phyloP scores from a whole-genome alignment of 2,329 filamentous ascomycete genomes.

The Colletotrichum sp. region DNA sequence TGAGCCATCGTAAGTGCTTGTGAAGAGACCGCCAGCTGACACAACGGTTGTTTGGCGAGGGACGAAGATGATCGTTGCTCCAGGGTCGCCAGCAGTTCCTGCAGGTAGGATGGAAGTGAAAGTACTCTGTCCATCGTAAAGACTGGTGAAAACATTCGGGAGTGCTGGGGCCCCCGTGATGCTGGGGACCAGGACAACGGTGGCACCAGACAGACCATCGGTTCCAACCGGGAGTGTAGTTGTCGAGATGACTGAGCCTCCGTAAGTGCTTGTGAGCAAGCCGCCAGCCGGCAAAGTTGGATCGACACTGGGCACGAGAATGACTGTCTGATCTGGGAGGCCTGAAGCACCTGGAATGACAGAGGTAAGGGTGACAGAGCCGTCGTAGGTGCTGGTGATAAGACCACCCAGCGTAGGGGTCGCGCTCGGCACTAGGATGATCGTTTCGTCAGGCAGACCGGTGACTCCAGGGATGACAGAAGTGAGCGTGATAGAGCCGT shows the following conservation, averaged over 20 bases:
- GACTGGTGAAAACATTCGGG: background rate
- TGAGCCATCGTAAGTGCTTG: background rate
- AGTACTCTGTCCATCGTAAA: background rate
- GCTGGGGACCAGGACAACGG: background rate
- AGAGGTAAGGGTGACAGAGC: background rate
- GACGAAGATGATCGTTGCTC: background rate
- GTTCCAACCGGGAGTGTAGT: background rate
- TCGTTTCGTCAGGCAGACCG: background rate
- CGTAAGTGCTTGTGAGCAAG: slow-evolving; percentile 1
- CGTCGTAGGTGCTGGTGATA: background rate
- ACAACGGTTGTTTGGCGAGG: background rate
- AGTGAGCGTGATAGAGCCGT: background rate
- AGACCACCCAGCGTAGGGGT: background rate
- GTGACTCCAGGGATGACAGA: background rate
- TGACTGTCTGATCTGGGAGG: background rate
- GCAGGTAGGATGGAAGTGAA: background rate
- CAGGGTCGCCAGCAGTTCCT: background rate
- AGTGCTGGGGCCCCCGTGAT: background rate
- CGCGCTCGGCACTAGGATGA: background rate
- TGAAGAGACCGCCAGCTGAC: background rate
- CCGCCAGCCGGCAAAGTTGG: background rate
- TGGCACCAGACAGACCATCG: background rate
- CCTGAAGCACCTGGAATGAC: background rate
- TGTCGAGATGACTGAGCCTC: background rate
- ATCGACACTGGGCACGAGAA: background rate